Percentiles rank a stretch among this genome's conserved stretches.
Conservation (phyloP, 306 rosid species). For the Castanea crenata region DNA sequence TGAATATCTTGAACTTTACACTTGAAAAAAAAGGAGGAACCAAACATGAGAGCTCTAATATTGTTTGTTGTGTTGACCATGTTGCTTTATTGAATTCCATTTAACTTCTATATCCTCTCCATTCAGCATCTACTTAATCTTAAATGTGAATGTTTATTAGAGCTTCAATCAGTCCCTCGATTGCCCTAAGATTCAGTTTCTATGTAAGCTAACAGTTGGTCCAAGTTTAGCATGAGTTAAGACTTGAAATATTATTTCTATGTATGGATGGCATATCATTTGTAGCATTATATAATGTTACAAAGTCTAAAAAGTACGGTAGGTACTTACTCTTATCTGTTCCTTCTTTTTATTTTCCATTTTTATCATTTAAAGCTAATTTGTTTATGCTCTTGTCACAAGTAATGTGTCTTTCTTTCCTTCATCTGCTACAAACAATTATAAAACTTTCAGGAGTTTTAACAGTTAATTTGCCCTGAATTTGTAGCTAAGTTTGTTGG, state of each 20-base stretch:
- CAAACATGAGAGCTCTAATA: background rate
- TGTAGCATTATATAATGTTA: slow-evolving; percentile 29
- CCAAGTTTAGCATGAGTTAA: slow-evolving; percentile 18
- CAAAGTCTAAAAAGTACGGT: slow-evolving; percentile 11
- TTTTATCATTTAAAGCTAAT: background rate
- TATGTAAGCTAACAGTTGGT: slow-evolving; percentile 18
- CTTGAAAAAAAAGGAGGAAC: background rate
- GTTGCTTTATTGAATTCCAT: background rate
- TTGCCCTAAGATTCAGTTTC: background rate
- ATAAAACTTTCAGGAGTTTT: background rate
- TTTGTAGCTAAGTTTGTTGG: background rate
- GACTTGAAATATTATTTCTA: slow-evolving; percentile 25
- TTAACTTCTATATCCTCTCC: background rate
- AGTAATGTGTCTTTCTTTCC: no score
- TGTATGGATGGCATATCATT: slow-evolving; percentile 14
- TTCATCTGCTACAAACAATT: no score
- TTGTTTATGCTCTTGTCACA: background rate
- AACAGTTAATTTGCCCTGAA: background rate
- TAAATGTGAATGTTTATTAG: background rate
- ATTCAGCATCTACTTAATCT: background rate
- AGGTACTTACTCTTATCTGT: slow-evolving; percentile 10
- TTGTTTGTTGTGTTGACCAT: background rate
- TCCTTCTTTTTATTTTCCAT: background rate
- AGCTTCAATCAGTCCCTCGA: background rate
- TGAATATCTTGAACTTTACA: background rate